Conservation (phyloP, 23 red algal genomes). For the Gracilaria caudata region DNA sequence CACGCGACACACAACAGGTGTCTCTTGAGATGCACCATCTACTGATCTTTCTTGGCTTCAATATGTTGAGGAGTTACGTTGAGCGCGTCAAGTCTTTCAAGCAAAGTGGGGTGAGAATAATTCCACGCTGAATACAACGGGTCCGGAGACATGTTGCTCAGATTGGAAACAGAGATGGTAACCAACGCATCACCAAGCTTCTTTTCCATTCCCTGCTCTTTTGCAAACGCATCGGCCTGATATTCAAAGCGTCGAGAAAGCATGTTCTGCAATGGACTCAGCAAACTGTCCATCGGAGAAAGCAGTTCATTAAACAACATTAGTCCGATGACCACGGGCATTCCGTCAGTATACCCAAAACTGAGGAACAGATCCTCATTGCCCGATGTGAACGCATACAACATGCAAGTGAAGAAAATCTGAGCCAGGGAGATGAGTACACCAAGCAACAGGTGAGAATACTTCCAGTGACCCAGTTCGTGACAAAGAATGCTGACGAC, state of each 20-base stretch:
- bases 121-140: slow-evolving; percentile 84
- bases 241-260: slow-evolving; percentile 73
- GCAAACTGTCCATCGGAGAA: slow-evolving; percentile 73
- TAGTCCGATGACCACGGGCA: slow-evolving; percentile 74
- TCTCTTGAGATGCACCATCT: not conserved
- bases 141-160: slow-evolving; percentile 89
- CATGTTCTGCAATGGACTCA: slow-evolving; percentile 62
- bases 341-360: slow-evolving; percentile 76
- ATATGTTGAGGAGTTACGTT: slow-evolving; percentile 39
- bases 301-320: slow-evolving; percentile 81
- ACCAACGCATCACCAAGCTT: slow-evolving; percentile 78
- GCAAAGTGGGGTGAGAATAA: slow-evolving; percentile 84
- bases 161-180: slow-evolving; percentile 70
- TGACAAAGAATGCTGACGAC: slow-evolving; percentile 79
- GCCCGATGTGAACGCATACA: slow-evolving; percentile 67
- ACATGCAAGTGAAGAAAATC: slow-evolving; percentile 54
- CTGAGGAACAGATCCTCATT: slow-evolving; percentile 78
- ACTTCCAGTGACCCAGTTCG: slow-evolving; percentile 84
- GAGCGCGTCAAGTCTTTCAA: slow-evolving; percentile 77
- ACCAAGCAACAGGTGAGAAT: slow-evolving; percentile 53
- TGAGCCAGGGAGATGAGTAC: slow-evolving; percentile 55
- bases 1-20: not conserved
- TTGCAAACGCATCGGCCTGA: slow-evolving; percentile 84
- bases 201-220: slow-evolving; percentile 57
- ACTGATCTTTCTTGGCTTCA: slow-evolving; percentile 35